Base-by-base conservation (phyloP, 768 basidiomycete species). In the Tephrocybe sp. region DNA sequence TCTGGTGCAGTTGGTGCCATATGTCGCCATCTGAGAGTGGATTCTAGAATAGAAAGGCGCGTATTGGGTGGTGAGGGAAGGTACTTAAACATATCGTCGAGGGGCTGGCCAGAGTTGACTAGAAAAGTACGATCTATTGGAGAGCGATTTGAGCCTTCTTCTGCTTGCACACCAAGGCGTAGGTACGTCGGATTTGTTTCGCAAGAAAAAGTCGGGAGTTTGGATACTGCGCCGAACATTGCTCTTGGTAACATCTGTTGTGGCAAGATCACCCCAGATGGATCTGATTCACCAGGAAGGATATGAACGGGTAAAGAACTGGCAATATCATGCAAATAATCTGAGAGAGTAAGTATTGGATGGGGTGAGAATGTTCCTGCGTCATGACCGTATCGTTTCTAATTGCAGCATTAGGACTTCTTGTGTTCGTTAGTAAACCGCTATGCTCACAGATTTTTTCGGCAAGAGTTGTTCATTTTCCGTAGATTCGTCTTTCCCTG, bases 1-100 rank as follows among this genome's bases (percentile, higher is more conserved):
- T 99, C 97, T 22, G 97, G 97, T 21, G 95, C 95, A 7, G 97
- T 98, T 3, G 97, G 97, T n/a, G 97, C 94, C 65, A 97, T 83
- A 70, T 98, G 95, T 50, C 94, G 75, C 97, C 95, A 99, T 58
- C 76, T 80, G 27, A 99, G 74, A 10, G 93, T 94, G 34, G 85
- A 74, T 60, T 84, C 79, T 9, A 91, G 79, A 52, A 97, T 76
- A 2, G 79, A 79, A 27, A 95, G 63, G 33, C 86, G 77, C n/a
- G 87, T 86, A 49, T 79, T 75, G 6, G 83, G 82, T 6, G 82
- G 84, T 7, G 82, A 76, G 10, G 80, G 77, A 34, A 98, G 73
- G 68, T 99, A 99, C 64, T 92, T 94, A 78, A 83, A 92, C 71
- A 98, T 87, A 63, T 99, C 97, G 64, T 97, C 88, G 18, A 98